These are phyloP conservation scores for Phialophora tarda DNA, from an alignment of 2,329 filamentous ascomycete species.

Conservation along the genomic window DNA sequence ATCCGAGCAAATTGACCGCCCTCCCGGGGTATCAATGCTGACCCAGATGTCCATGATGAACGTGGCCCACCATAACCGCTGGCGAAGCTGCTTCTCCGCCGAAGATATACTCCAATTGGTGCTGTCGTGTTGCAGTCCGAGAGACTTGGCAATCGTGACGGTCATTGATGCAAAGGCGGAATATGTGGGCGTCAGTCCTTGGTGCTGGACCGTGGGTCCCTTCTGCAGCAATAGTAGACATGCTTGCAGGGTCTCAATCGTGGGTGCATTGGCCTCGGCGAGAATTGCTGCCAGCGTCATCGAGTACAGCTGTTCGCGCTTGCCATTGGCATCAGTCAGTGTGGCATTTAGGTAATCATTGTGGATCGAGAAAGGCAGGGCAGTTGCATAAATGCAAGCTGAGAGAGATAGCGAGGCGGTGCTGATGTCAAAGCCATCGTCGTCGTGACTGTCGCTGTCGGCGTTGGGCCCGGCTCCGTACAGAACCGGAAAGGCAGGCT, in stretches of 20 bases:
- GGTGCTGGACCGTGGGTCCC: conserved; percentile 38
- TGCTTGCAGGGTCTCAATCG: conserved; percentile 61
- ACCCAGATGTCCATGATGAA: conserved; percentile 54
- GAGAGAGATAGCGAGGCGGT: conserved; percentile 68
- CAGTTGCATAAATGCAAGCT: conserved; percentile 77
- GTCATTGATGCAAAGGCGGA: conserved; percentile 58
- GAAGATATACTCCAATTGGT: conserved; percentile 50
- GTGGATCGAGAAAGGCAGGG: conserved; percentile 80
- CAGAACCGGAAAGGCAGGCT: conserved; percentile 82
- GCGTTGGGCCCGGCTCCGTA: conserved; percentile 76
- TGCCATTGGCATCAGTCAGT: conserved; percentile 35
- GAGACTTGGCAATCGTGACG: conserved; percentile 61
- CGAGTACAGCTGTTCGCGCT: conserved; percentile 27
- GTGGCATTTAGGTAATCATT: conserved; percentile 35
- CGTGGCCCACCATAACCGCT: conserved; percentile 56
- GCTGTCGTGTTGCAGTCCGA: conserved; percentile 55
- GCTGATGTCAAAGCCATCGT: conserved; percentile 57
- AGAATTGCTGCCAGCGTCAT: conserved; percentile 25
- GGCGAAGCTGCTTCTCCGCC: conserved; percentile 49
- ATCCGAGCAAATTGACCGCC: conserved; percentile 15
- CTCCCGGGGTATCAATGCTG: conserved; percentile 28
- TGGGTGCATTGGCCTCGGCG: conserved; percentile 41
- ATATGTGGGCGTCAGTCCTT: conserved; percentile 52
- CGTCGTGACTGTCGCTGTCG: conserved; percentile 66
- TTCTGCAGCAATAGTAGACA: conserved; percentile 56